Base-by-base conservation (phyloP, 1,284 basidiomycete species). In the Sporisorium reilianum region DNA sequence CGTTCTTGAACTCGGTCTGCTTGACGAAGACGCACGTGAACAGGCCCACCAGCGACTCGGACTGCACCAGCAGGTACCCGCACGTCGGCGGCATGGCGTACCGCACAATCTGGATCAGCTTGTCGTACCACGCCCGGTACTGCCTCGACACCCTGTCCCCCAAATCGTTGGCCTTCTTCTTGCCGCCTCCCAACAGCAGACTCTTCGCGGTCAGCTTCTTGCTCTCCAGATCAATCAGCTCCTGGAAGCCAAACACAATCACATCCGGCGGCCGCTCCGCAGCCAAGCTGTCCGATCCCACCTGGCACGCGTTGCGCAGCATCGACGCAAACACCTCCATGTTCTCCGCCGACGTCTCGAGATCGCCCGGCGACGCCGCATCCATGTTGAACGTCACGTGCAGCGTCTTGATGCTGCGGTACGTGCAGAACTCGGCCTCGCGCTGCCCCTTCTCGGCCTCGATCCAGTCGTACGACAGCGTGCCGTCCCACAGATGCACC, bases 361-460 rank as follows among this genome's bases (percentile, higher is more conserved):
- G 87, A 16, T 91, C 87, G 42, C 91, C 90, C 0, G 95, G 95
- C 71, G 91, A 90, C 3, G 91, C 90, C 1, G 94, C 92, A 84
- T 96, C 95, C 55, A 94, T 90, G 84, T 99, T 99, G 94, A 93
- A 99, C 0, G 94, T 92, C 42, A 94, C 89, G 36, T 94, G 88
- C n/a, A 98, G 90, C 0, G 92, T 87, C 11, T 89, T 91, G 68
- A 97, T 86, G 22, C 91, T 87, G 32, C 93, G 88, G 87, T 92
- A 95, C 6, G 89, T 89, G 84, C 92, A 93, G 86, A 91, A 98
- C 25, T 90, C 87, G 0, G 86, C 85, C 84, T 96, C 93, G 22
- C 90, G 89, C 80, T 91, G 91, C 70, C 89, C 84, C 20, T 97
- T 86, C 75, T 93, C 91, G 89, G 85, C 70, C 92, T 93, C 92